Base-by-base conservation (phyloP, 768 basidiomycete genomes). In the Suillus clintonianus region DNA sequence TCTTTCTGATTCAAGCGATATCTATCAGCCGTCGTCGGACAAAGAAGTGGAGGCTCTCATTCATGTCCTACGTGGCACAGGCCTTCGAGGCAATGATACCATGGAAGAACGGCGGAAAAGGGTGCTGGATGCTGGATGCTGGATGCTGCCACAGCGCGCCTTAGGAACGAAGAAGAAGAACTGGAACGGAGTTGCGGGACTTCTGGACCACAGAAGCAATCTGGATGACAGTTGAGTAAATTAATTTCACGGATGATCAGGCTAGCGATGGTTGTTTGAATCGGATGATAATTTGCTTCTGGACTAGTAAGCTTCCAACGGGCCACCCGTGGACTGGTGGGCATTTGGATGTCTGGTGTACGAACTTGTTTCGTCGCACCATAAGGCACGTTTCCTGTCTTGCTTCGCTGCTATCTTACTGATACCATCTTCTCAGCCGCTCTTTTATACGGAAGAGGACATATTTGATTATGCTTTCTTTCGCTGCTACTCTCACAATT, bases 171-270 rank as follows among this genome's bases (percentile, higher is more conserved):
- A 67, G 91, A 91, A n/a, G n/a, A n/a, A 68, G 87, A 91, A 65
- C 72, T 91, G 19, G 91, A 92, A 71, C 79, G 85, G 50, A 85
- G 84, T 60, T 92, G 91, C 74, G 91, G 90, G 30, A 91, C 89
- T 48, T 73, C 68, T 36, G 58, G 59, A 50, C 59, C 41, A 32
- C 59, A 65, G 22, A 53, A 48, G 14, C 56, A 57, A 41, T 42
- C 24, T 57, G 17, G 39, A 10, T 39, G 17, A 32, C 10, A 53
- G 51, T 10, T 53, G 51, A n/a, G 30, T 53, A 2, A 10, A 15
- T 14, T 9, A 10, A 24, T 36, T 55, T 56, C 19, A 34, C 6
- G n/a, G n/a, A n/a, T n/a, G n/a, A n/a, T n/a, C n/a, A n/a, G n/a
- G 24, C 17, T 27, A 27, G 56, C 6, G 24, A 27, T 27, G 3